Base-by-base conservation (phyloP, 805 yeast genomes). In the Saturnispora serradocipensis region DNA sequence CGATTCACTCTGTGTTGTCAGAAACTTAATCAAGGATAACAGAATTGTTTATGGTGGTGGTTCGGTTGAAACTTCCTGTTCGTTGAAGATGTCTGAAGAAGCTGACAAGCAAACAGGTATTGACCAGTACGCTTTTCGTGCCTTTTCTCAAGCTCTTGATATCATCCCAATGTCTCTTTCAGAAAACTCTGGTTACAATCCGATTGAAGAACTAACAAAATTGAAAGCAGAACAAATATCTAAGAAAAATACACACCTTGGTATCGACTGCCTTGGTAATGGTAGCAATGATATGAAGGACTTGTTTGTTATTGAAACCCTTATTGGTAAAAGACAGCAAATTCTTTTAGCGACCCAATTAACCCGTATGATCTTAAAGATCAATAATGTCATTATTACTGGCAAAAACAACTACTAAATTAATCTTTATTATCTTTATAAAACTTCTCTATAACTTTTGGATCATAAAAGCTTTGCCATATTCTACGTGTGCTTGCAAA, bases 31-130 rank as follows among this genome's bases (percentile, higher is more conserved):
- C 48, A 81, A 84, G 62, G 98, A 95, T 68, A 84, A 82, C 66
- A 80, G 97, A 68, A 88, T 93, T 45, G 97, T 95, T n/a, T 93
- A 93, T 64, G 99, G 99, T 57, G 99, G 99, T 61, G 99, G 99
- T 59, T 96, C 99, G 22, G 95, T 98, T 36, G 99, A 93, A 72
- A 82, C 93, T 49, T 78, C 96, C 2, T 86, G 96, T 74, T 89
- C 98, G 13, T 72, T 93, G 59, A 95, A 93, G 16, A 96, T 93
- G 15, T 75, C 88, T 52, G 87, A 84, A 47, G 96, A 86, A 58
- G 97, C 98, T 47, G 97, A 91, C 67, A 82, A 80, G 64, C 95
- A 87, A 69, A 83, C 83, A 61, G 98, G 98, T 53, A 91, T 91
- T 56, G 97, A 91, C 62, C 99, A 95, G 73, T 93, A 93, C 67